Evolutionary conservation across 306 rosid genomes (phyloP), one percentile per base, ranked within the genome.

Genomic region (Trifolium dubium): DNA sequence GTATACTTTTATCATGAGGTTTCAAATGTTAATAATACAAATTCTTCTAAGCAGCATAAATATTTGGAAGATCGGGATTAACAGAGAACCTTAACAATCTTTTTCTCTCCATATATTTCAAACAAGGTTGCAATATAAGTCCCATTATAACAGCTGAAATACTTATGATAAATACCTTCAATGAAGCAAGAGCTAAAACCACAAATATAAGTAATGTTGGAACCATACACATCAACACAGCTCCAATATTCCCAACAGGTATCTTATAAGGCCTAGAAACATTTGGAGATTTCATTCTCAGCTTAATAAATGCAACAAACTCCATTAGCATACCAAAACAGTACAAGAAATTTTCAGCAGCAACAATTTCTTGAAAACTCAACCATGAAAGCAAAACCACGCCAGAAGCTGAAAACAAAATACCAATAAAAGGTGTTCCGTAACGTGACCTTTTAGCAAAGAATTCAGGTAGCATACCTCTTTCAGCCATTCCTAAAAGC

Each of bases 311-410:
- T 15, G 97, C 89, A 2, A 81, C 69, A 67, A 86, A 87, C 75
- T 91, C 93, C 90, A 84, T 74, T 8, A 88, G 79, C 92, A 91
- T 91, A 59, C 93, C 92, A 30, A 91, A 85, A 55, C 92, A 86
- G 80, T 88, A 86, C 77, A 87, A 69, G 69, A 81, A 86, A 75
- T 88, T 88, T 40, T 88, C 92, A 5, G 88, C 93, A 2, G 93
- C 91, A 35, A 87, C 87, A 1, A 88, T 90, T 80, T 90, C 96
- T 73, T 90, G 92, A 63, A 90, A 90, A 69, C 88, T 91, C 83
- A 88, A 58, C 85, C 92, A 91, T 0, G 96, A 88, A 10, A 86
- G 93, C 64, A 90, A 47, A 70, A 86, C 15, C 50, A 88, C 87
- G 11, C 91, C 90, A 3, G 85, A 85, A 2, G 94, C 93, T 71